Evolutionary conservation across 164 flowering plant genomes (phyloP).

Genomic region (Annona cherimola): DNA sequence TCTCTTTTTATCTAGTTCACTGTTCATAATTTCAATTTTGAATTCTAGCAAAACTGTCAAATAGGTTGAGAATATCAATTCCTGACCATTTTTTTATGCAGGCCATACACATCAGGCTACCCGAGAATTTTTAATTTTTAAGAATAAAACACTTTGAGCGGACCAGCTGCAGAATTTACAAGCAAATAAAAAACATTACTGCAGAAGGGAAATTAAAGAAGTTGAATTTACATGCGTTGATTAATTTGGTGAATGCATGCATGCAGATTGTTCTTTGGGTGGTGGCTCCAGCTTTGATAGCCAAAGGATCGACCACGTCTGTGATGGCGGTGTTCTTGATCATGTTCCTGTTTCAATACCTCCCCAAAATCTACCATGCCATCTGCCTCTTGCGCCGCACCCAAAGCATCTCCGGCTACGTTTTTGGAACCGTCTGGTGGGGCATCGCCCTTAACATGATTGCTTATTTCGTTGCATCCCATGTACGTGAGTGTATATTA

Average conservation of each 20-base stretch:
- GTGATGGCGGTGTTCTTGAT: conserved; percentile 79
- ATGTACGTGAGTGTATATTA: conserved; percentile 41
- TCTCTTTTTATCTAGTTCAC: too few species aligned
- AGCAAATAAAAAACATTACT: too few species aligned
- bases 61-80: too few species aligned
- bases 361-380: conserved; percentile 88
- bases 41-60: too few species aligned
- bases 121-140: too few species aligned
- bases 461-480: conserved; percentile 83
- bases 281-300: conserved; percentile 51
- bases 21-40: background rate
- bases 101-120: too few species aligned
- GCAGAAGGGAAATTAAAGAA: too few species aligned
- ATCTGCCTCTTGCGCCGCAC: conserved; percentile 67
- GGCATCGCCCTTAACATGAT: conserved; percentile 89
- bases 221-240: too few species aligned
- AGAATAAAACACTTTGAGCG: too few species aligned
- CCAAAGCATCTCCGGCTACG: conserved; percentile 78
- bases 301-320: conserved; percentile 45
- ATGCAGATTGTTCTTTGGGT: conserved; percentile 81
- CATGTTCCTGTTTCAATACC: conserved; percentile 71
- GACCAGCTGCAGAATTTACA: too few species aligned
- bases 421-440: conserved; percentile 96
- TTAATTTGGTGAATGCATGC: background rate
- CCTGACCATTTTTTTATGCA: too few species aligned